phyloP scores from a whole-genome alignment of 2,329 filamentous ascomycete species.

The Karstenula rhodostoma region DNA sequence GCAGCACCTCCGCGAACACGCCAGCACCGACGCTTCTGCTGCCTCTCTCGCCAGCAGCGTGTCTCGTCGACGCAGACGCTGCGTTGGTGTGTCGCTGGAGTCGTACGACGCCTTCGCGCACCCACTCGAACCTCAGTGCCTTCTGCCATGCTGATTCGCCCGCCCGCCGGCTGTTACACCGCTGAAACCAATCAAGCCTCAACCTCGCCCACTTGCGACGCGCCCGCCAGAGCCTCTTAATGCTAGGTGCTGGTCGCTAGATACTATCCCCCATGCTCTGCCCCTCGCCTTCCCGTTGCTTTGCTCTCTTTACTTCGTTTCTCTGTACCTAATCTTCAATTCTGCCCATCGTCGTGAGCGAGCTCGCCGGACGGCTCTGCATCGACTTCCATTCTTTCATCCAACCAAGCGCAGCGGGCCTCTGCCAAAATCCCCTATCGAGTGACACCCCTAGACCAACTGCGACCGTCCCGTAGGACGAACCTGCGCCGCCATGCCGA shows the following conservation, averaged over 20 bases:
- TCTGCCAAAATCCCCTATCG: conserved; percentile 2
- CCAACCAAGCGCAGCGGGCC: background rate
- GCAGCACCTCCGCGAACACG: conserved; percentile 4
- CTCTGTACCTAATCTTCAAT: conserved; percentile 40
- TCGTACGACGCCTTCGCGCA: conserved; percentile 28
- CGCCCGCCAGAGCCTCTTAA: conserved; percentile 43
- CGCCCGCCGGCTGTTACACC: conserved; percentile 38
- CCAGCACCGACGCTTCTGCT: background rate
- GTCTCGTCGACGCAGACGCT: background rate
- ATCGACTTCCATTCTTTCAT: conserved; percentile 44
- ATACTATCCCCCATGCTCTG: conserved; percentile 35
- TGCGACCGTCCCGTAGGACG: conserved; percentile 18
- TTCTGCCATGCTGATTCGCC: conserved; percentile 38
- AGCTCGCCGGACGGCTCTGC: conserved; percentile 51
- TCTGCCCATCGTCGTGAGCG: conserved; percentile 41
- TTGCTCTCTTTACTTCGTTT: conserved; percentile 38
- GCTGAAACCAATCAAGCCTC: conserved; percentile 46
- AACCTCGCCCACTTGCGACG: conserved; percentile 41
- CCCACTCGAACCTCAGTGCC: conserved; percentile 14
- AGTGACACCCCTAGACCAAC: conserved; percentile 7
- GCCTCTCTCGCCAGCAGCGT: conserved; percentile 12
- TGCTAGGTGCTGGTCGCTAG: conserved; percentile 39
- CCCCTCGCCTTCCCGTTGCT: conserved; percentile 32
- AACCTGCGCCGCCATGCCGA: conserved; percentile 53
- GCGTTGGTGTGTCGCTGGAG: conserved; percentile 17